These are phyloP conservation scores for Dendrobium nobile DNA, from an alignment of 106 monocot genomes.

Conservation along the genomic window DNA sequence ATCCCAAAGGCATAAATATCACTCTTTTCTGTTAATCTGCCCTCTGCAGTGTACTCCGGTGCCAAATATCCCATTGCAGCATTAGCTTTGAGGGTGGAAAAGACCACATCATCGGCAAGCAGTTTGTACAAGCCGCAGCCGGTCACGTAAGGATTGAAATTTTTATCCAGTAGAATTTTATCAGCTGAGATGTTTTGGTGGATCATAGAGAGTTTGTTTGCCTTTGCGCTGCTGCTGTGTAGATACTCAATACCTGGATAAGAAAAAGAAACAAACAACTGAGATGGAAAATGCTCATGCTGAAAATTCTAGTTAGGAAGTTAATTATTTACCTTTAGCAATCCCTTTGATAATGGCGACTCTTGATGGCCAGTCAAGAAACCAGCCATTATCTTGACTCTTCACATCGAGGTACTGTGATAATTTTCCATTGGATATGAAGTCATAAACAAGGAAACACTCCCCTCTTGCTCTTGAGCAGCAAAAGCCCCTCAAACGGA, in stretches of 20 bases:
- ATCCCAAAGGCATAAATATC: conserved; percentile 75
- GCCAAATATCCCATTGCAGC: conserved; percentile 56
- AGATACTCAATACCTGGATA: conserved; percentile 56
- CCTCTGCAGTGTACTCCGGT: conserved; percentile 42
- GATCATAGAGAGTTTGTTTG: conserved; percentile 44
- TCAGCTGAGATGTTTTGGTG: conserved; percentile 66
- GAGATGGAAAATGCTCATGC: neutral
- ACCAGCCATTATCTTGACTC: conserved; percentile 10
- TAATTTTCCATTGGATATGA: conserved; percentile 60
- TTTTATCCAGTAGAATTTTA: conserved; percentile 51
- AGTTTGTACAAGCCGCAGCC: conserved; percentile 62
- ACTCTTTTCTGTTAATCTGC: conserved; percentile 67
- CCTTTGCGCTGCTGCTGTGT: conserved; percentile 34
- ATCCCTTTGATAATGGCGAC: conserved; percentile 82
- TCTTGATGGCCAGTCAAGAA: conserved; percentile 71
- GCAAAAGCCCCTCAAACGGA: conserved; percentile 67
- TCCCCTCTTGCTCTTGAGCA: conserved; percentile 81
- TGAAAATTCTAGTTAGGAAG: neutral
- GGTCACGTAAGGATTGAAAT: conserved; percentile 45
- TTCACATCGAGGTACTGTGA: conserved; percentile 53
- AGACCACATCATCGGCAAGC: conserved; percentile 61
- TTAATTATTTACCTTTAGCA: conserved; percentile 43
- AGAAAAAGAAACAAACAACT: neutral
- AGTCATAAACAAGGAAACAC: conserved; percentile 91
- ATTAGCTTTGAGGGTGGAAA: conserved; percentile 65